Percentiles rank a stretch among this genome's conserved stretches.
Evolutionary conservation across 768 basidiomycete genomes (phyloP).

Genomic region (Imleria badia): DNA sequence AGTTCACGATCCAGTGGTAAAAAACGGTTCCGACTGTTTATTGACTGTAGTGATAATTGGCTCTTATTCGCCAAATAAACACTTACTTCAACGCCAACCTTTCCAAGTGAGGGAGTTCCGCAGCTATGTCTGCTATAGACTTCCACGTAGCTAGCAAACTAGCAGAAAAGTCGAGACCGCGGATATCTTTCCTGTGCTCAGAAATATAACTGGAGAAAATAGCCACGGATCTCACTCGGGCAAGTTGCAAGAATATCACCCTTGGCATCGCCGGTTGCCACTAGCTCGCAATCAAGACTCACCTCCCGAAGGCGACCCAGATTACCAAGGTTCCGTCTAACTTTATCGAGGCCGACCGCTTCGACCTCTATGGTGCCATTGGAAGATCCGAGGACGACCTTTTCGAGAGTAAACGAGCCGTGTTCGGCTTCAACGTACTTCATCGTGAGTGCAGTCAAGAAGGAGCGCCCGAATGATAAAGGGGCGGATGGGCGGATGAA

Average conservation of each 20-base stretch:
- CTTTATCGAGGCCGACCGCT: slow-evolving; percentile 78
- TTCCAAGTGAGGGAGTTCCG: slow-evolving; percentile 60
- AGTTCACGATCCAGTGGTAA: slow-evolving; percentile 34
- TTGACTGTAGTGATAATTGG: slow-evolving; percentile 15
- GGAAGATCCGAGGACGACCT: slow-evolving; percentile 76
- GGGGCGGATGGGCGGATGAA: slow-evolving; percentile 72
- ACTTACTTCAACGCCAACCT: slow-evolving; percentile 79
- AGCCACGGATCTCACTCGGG: slow-evolving; percentile 53
- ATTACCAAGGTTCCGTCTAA: slow-evolving; percentile 66
- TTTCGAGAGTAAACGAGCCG: slow-evolving; percentile 55
- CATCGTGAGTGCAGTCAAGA: slow-evolving; percentile 67
- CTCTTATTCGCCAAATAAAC: slow-evolving; percentile 9
- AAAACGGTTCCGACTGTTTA: slow-evolving; percentile 67
- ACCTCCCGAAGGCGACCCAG: slow-evolving; percentile 71
- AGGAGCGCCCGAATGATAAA: slow-evolving; percentile 63
- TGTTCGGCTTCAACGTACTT: slow-evolving; percentile 76
- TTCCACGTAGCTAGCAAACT: slow-evolving; percentile 77
- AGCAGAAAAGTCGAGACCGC: slow-evolving; percentile 77
- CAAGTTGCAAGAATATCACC: slow-evolving; percentile 58
- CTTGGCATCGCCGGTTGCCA: slow-evolving; percentile 50
- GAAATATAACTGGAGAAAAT: slow-evolving; percentile 6
- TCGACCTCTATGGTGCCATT: slow-evolving; percentile 82
- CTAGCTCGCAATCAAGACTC: slow-evolving; percentile 70
- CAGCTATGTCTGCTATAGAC: slow-evolving; percentile 58
- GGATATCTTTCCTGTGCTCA: slow-evolving; percentile 52